These are phyloP conservation scores for Neurospora sp. DNA, from an alignment of 2,329 filamentous ascomycete genomes.

Conservation along the genomic window DNA sequence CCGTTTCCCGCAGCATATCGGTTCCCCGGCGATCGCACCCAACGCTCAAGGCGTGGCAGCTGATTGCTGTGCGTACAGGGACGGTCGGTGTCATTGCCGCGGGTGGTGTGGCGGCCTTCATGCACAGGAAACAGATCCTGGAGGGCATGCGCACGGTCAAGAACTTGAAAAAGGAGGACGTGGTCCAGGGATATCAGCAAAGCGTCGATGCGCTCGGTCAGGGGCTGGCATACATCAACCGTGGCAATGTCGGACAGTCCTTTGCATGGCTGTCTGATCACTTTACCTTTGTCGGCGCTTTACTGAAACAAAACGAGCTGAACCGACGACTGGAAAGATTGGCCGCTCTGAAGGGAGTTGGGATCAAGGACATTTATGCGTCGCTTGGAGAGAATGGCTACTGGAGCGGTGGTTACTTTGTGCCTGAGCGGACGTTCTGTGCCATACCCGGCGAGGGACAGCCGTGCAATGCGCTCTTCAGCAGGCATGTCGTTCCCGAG, in stretches of 20 bases:
- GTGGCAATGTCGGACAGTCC: conserved; percentile 53
- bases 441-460: conserved; percentile 45
- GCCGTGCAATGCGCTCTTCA: conserved; percentile 31
- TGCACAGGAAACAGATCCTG: conserved; percentile 60
- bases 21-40: conserved; percentile 18
- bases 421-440: conserved; percentile 69
- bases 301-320: conserved; percentile 65
- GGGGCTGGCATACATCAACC: conserved; percentile 46
- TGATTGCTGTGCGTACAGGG: conserved; percentile 68
- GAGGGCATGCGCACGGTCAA: conserved; percentile 35
- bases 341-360: conserved; percentile 50
- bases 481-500: conserved; percentile 50
- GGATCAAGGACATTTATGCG: conserved; percentile 66
- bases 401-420: conserved; percentile 49
- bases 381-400: conserved; percentile 62
- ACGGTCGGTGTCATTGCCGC: conserved; percentile 73
- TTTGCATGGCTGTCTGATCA: conserved; percentile 74
- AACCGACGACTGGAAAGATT: conserved; percentile 55
- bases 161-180: conserved; percentile 36
- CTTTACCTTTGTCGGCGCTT: conserved; percentile 73
- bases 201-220: conserved; percentile 40
- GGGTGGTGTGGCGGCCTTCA: conserved; percentile 72
- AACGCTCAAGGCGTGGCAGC: conserved; percentile 45
- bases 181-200: conserved; percentile 38
- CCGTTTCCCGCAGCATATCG: conserved; percentile 4